Evolutionary conservation across 768 basidiomycete genomes (phyloP).

Genomic region (Agaricus bisporus): DNA sequence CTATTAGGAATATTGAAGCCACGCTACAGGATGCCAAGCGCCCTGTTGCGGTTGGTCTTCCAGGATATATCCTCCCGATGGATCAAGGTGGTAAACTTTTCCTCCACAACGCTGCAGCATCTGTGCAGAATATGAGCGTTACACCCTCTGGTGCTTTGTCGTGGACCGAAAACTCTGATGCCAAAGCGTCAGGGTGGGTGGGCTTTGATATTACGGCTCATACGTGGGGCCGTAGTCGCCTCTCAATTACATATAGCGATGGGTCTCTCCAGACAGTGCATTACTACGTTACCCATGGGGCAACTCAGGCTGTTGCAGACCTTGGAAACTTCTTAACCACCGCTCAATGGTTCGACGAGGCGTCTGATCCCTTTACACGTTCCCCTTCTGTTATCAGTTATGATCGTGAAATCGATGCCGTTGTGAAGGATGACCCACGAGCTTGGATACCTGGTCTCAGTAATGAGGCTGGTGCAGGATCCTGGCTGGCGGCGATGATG

Average conservation of each 20-base stretch:
- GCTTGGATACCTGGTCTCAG: slow-evolving; percentile 58
- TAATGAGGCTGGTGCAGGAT: slow-evolving; percentile 56
- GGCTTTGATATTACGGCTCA: slow-evolving; percentile 41
- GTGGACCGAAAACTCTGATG: slow-evolving; percentile 38
- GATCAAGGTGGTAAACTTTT: slow-evolving; percentile 48
- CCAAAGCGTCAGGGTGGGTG: slow-evolving; percentile 33
- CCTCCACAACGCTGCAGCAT: slow-evolving; percentile 33
- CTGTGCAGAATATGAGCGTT: slow-evolving; percentile 36
- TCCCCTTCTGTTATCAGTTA: slow-evolving; percentile 51
- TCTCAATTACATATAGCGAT: slow-evolving; percentile 44
- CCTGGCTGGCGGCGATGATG: slow-evolving; percentile 51
- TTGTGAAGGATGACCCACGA: slow-evolving; percentile 44
- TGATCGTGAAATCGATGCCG: slow-evolving; percentile 42
- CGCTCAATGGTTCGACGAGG: slow-evolving; percentile 45
- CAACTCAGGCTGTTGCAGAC: slow-evolving; percentile 37
- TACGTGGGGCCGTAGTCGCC: slow-evolving; percentile 42
- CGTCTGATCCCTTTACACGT: slow-evolving; percentile 44
- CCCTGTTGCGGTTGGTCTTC: slow-evolving; percentile 47
- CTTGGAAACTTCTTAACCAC: slow-evolving; percentile 50
- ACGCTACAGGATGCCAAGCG: slow-evolving; percentile 33
- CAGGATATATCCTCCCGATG: slow-evolving; percentile 45
- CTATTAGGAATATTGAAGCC: slow-evolving; percentile 43
- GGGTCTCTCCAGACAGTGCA: slow-evolving; percentile 48
- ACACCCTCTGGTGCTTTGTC: slow-evolving; percentile 40
- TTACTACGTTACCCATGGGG: slow-evolving; percentile 43